phyloP scores from a whole-genome alignment of 345 rosid species.

The Mallotus nudiflorus region DNA sequence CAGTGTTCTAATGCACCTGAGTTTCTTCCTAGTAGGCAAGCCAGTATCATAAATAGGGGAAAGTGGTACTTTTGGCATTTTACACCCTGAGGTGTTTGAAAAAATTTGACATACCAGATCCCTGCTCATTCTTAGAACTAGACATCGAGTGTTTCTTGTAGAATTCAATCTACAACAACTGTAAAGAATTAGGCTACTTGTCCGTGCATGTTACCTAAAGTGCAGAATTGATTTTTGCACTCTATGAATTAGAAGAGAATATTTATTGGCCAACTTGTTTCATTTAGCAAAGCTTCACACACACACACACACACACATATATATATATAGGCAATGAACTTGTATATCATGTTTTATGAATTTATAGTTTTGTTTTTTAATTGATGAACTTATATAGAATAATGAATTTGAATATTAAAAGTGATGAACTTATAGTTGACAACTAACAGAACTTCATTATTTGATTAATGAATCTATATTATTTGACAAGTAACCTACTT shows the following conservation, averaged over 20 bases:
- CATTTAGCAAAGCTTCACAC: background rate
- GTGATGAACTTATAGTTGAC: no score
- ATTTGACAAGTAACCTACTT: no score
- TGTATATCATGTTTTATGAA: no score
- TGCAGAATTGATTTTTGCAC: background rate
- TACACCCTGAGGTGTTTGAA: constrained; percentile 81
- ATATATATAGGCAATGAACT: no score
- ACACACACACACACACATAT: no score
- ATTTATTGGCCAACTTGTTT: background rate
- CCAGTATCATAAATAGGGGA: constrained; percentile 74
- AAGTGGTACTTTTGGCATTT: constrained; percentile 74
- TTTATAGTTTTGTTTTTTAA: no score
- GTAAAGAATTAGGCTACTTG: background rate
- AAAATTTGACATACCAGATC: constrained; percentile 77
- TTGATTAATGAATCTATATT: no score
- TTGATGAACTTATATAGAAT: no score
- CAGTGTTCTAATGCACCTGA: constrained; percentile 68
- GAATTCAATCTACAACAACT: background rate
- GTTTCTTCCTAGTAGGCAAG: constrained; percentile 81
- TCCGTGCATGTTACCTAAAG: background rate
- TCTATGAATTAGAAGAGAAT: background rate
- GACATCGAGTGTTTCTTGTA: constrained; percentile 43
- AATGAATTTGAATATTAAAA: no score
- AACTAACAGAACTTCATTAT: no score
- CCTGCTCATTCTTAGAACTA: constrained; percentile 76